Conservation (phyloP, 306 rosid genomes). For the Sesbania bispinosa region DNA sequence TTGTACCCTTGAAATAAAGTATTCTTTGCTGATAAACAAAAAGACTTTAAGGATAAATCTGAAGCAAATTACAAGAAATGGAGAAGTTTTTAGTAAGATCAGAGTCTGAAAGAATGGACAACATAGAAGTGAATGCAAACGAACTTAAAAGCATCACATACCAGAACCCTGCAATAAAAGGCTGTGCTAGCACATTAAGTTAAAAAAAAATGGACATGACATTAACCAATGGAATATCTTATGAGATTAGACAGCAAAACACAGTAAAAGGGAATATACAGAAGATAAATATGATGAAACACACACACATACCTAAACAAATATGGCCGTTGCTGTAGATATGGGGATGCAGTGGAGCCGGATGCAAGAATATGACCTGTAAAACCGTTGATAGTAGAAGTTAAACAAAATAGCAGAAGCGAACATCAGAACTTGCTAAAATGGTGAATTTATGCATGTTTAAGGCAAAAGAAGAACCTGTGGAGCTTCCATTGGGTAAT, state of each 20-base stretch:
- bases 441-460: background rate
- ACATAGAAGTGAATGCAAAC: slow-evolving; percentile 8
- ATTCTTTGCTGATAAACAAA: no score
- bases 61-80: slow-evolving; percentile 13
- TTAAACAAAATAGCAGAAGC: slow-evolving; percentile 12
- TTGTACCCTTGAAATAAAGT: no score
- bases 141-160: background rate
- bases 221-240: background rate
- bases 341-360: slow-evolving; percentile 98
- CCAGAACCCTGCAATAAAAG: slow-evolving; percentile 14
- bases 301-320: slow-evolving; percentile 72
- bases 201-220: background rate
- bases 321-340: slow-evolving; percentile 98
- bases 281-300: background rate
- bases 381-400: slow-evolving; percentile 26
- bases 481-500: slow-evolving; percentile 99
- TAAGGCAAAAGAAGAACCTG: slow-evolving; percentile 50
- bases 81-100: background rate
- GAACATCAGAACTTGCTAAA: background rate
- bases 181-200: background rate
- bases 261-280: background rate
- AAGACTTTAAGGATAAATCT: no score
- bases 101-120: background rate
- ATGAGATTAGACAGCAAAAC: background rate
- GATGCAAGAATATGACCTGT: slow-evolving; percentile 93